Evolutionary conservation across 192 early-diverging fungal genomes (phyloP), one percentile per base, ranked within the genome.

Genomic region (Coemansia sp.): DNA sequence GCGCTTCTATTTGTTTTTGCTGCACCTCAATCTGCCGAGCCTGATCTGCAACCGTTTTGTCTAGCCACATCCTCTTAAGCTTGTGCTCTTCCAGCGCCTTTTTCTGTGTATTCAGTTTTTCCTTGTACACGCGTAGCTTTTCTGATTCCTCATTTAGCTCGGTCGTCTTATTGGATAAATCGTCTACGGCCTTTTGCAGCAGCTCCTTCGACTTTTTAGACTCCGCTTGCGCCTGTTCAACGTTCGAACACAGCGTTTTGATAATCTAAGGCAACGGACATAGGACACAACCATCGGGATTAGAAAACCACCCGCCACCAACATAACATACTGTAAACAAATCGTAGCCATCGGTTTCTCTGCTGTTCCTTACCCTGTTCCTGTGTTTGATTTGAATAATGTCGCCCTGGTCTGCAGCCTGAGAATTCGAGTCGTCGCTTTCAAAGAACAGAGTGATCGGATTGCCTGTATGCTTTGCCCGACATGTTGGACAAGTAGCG

Each of bases 401-500:
- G 48, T 17, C 9, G 22, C 55, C 17, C 36, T 67, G 35, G 40
- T 60, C 29, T 40, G 6, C 52, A 33, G 3, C 32, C 15, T 74
- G 63, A 9, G 52, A 48, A 54, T 66, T 34, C 32, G 50, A 17
- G 6, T 45, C 36, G 9, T 49, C 73, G 32, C 25, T 35, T 61
- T 73, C 70, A 67, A 82, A 71, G 59, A 62, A 82, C 15, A 82
- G 56, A 0, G 61, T 23, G 8, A 76, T 73, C 5, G 65, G 67
- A n/a, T 69, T 58, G 49, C 74, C 74, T 0, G 45, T 53, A 15
- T 73, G 71, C 5, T 13, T 60, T 17, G 29, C 62, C 2, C 79
- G 74, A 58, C 79, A 82, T 17, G 68, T 73, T 7, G 79, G 79
- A 25, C 79, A 82, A 15, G 70, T 73, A 11, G 61, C 55, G n/a